phyloP scores from a whole-genome alignment of 306 rosid genomes.

The Oxytropis ochrocephala region DNA sequence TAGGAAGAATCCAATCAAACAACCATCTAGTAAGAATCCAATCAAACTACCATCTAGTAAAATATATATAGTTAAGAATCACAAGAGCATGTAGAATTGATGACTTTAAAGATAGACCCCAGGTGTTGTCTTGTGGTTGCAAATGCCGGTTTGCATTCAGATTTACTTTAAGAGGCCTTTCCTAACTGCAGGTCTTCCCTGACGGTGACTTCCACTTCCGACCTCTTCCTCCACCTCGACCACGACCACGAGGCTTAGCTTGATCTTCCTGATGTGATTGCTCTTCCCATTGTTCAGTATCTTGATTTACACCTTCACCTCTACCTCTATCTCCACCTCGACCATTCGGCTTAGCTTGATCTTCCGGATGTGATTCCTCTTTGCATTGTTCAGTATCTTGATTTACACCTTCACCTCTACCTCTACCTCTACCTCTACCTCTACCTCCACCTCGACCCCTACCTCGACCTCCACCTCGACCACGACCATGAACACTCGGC shows the following conservation, averaged over 20 bases:
- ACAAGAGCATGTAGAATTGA: neutral
- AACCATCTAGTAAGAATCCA: neutral
- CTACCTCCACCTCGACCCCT: neutral
- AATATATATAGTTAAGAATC: neutral
- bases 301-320: too few species aligned
- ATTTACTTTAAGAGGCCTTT: neutral
- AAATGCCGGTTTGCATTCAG: neutral
- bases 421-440: neutral
- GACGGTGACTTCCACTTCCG: neutral
- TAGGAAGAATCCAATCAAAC: neutral
- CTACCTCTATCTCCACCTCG: too few species aligned
- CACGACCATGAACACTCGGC: too few species aligned
- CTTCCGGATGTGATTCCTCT: neutral
- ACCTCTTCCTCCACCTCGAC: neutral
- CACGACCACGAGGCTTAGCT: too few species aligned
- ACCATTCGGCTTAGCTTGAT: too few species aligned
- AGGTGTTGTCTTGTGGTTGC: neutral
- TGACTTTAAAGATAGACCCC: neutral
- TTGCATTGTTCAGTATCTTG: neutral
- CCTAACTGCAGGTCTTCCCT: neutral
- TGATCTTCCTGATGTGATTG: too few species aligned
- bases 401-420: neutral
- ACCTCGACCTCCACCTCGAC: neutral
- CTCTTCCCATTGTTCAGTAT: too few species aligned
- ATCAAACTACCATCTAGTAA: neutral